Evolutionary conservation across 106 monocot species (phyloP).

Genomic region (Phalaenopsis equestris): DNA sequence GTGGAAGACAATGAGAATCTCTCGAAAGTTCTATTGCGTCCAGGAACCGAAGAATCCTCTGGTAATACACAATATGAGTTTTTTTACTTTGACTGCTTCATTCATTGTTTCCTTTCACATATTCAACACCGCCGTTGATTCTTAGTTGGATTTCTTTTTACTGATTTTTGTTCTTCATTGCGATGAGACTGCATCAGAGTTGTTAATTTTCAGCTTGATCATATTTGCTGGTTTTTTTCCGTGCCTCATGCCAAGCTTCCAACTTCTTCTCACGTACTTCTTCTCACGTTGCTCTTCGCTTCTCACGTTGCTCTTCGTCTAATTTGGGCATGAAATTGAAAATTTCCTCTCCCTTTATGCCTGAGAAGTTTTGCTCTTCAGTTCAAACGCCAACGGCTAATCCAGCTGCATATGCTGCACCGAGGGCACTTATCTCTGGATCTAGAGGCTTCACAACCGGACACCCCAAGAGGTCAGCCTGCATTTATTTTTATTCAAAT

Average conservation of each 20-base stretch:
- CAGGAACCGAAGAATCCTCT: conserved; percentile 8
- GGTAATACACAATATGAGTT: not conserved
- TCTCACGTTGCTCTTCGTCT: too few relatives aligned
- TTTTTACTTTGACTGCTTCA: too few relatives aligned
- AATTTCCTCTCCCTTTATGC: conserved; percentile 22
- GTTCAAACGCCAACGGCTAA: too few relatives aligned
- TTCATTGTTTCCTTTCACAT: too few relatives aligned
- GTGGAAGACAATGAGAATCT: conserved; percentile 31
- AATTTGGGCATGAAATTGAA: conserved; percentile 52
- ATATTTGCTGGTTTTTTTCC: too few relatives aligned
- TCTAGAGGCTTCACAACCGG: conserved; percentile 67
- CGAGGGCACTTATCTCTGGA: conserved; percentile 77
- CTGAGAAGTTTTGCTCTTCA: conserved; percentile 49
- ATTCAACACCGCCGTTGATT: too few relatives aligned
- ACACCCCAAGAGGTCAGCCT: conserved; percentile 84
- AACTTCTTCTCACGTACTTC: conserved; percentile 55
- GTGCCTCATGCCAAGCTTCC: conserved; percentile 75
- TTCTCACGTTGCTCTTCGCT: conserved; percentile 46
- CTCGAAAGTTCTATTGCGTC: conserved; percentile 25
- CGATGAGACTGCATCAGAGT: too few relatives aligned
- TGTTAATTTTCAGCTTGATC: too few relatives aligned
- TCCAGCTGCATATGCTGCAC: conserved; percentile 88
- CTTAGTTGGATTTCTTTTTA: not conserved
- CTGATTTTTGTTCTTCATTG: not conserved
- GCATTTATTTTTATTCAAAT: not conserved